Base-by-base conservation (phyloP, 345 rosid species). In the Acer campestre region DNA sequence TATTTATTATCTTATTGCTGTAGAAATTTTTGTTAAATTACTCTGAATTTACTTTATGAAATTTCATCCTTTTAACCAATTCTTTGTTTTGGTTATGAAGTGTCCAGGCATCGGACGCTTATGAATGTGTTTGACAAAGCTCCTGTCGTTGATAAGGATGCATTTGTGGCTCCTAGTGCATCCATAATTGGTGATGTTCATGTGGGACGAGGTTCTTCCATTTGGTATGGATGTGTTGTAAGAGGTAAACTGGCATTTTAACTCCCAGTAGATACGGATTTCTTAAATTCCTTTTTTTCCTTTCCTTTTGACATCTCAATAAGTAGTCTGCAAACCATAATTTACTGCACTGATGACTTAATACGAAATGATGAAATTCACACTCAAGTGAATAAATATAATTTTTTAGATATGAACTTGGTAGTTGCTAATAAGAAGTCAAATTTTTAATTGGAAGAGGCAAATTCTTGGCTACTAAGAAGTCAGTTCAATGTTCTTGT, bases 181-280 rank as follows among this genome's bases (percentile, higher is more conserved):
- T 95, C 97, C 31, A 59, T 93, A 78, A 81, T 83, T 72, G 98
- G 98, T 63, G 89, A 91, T 81, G 93, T 92, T 72, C 90, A 78
- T 69, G 86, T 92, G 14, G 96, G 97, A 56, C 82, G 88, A 53
- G 92, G 89, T 76, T 93, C 98, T 58, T 94, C 98, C 77, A 86
- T 94, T 73, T 93, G 98, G 98, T 94, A 94, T 85, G 98, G 98
- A n/a, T 91, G 95, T 81, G 98, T 94, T 70, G 79, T 94, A 78
- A 90, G 98, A 90, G 98, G 97, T 93, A 84, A 73, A 74, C 70
- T 12, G 22, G 61, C 8, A 29, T 23, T 10, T 9, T 61, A 6
- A 14, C 40, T 44, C 53, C 59, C 63, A 51, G 10, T 17, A 42
- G 20, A 48, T 69, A 31, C 51, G 40, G 18, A 40, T 59, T 44